A percentile compares a stretch with the other conserved stretches of the same genome.
phyloP scores from a whole-genome alignment of 2,329 filamentous ascomycete species.

The Fusarium xyrophilum region DNA sequence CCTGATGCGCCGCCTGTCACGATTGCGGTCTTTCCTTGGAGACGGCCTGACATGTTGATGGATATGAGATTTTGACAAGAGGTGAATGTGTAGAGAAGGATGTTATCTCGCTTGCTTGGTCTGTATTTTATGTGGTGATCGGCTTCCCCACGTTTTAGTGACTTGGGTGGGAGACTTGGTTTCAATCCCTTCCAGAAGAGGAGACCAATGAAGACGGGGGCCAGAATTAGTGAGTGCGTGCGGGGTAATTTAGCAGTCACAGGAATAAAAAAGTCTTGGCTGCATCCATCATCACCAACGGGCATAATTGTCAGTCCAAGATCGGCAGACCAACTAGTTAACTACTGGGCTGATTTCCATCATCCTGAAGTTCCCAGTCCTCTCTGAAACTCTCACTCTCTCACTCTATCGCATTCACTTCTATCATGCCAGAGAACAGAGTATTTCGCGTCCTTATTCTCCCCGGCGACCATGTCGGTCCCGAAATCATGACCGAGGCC shows the following conservation, averaged over 20 bases:
- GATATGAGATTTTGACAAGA: no score
- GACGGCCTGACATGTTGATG: conserved; percentile 42
- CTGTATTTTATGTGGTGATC: background rate
- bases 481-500: conserved; percentile 55
- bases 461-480: conserved; percentile 56
- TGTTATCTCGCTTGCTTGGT: background rate
- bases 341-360: background rate
- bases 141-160: background rate
- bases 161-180: background rate
- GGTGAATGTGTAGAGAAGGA: background rate
- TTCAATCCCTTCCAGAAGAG: background rate
- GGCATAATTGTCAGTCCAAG: background rate
- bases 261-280: conserved; percentile 12
- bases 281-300: background rate
- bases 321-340: background rate
- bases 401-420: no score
- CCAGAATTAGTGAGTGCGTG: background rate
- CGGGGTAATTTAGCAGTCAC: conserved; percentile 9
- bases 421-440: background rate
- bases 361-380: background rate
- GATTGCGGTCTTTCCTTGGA: conserved; percentile 53
- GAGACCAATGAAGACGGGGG: background rate
- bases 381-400: background rate
- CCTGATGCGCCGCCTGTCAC: conserved; percentile 51
- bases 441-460: conserved; percentile 51